phyloP scores from a whole-genome alignment of 2,329 filamentous ascomycete species.

The Hirsutella thompsonii region DNA sequence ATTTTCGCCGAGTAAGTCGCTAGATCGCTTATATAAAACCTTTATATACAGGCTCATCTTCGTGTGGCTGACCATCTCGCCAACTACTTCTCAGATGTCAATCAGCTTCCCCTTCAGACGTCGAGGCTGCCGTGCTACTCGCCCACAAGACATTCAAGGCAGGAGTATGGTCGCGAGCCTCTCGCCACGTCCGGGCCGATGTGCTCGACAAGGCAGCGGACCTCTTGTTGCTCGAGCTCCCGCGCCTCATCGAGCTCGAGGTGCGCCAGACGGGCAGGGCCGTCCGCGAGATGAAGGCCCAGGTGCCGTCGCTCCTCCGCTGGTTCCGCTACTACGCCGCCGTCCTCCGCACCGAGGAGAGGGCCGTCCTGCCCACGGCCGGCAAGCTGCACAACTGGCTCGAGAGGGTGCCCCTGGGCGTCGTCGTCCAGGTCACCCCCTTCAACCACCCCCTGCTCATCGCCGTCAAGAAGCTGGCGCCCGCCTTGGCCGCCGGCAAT shows the following conservation, averaged over 20 bases:
- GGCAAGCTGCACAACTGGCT: constrained; percentile 46
- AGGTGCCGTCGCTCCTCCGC: constrained; percentile 50
- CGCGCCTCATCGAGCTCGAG: constrained; percentile 47
- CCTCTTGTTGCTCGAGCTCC: constrained; percentile 38
- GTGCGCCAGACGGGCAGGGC: constrained; percentile 56
- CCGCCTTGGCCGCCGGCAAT: constrained; percentile 46
- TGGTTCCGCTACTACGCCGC: constrained; percentile 65
- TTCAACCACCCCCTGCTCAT: constrained; percentile 48
- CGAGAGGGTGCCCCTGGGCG: constrained; percentile 41
- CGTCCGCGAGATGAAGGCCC: constrained; percentile 57
- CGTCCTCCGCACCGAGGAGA: constrained; percentile 53
- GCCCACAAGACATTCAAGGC: constrained; percentile 55
- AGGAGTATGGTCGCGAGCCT: constrained; percentile 49
- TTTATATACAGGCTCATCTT: background rate
- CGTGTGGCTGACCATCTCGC: background rate
- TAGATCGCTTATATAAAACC: background rate
- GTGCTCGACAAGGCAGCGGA: constrained; percentile 47
- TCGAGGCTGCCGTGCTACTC: constrained; percentile 13
- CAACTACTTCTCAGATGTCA: constrained; percentile 9
- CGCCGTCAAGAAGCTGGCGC: constrained; percentile 46
- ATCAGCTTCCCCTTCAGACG: constrained; percentile 15
- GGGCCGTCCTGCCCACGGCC: constrained; percentile 49
- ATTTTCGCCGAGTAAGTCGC: constrained; percentile 33
- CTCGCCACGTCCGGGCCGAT: constrained; percentile 44
- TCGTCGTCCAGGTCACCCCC: constrained; percentile 42